Evolutionary conservation across 1,139 yeast genomes (phyloP), one percentile per base, ranked within the genome.

Genomic region (Protomyces gravidus): DNA sequence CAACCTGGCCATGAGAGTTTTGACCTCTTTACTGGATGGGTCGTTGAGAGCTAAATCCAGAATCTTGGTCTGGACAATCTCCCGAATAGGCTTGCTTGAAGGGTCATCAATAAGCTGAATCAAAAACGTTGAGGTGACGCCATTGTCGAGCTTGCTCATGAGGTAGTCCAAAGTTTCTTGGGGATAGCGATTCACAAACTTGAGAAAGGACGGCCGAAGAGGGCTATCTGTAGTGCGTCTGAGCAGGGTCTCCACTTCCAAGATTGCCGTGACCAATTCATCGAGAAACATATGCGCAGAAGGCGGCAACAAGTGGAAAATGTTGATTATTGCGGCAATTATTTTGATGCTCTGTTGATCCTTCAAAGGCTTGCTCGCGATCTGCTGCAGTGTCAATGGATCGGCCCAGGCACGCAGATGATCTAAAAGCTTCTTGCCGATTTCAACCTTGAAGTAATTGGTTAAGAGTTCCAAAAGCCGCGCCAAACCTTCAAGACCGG

Each of bases 361-460:
- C 47, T 84, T 89, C 63, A 89, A 76, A 60, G 85, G 90, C 67
- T 83, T 86, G 27, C 83, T 80, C 0, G 95, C 83, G 58, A 85
- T 80, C 65, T 81, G 81, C 55, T 87, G 81, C 53, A 94, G 73
- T 0, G 87, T 82, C 50, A 81, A 80, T 5, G 95, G 89, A 66
- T 89, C 94, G 0, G 97, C 96, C 96, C 97, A 90, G 0, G 97
- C 96, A 80, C 85, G 87, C 66, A 92, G 76, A 72, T 94, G 98
- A 68, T 94, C 98, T 30, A 94, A 78, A 59, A 94, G 76, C 68
- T 94, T 94, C 61, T 90, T 80, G 33, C 99, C 99, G 66, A 94
- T 92, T 71, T 94, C 99, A 23, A 92, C 97, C 70, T 95, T 86
- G 76, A 94, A 94, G 68, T 94, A 92, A 1, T 95, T 88, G 40